Base-by-base conservation (phyloP, 2,329 filamentous ascomycete genomes). In the Epicoccum nigrum region DNA sequence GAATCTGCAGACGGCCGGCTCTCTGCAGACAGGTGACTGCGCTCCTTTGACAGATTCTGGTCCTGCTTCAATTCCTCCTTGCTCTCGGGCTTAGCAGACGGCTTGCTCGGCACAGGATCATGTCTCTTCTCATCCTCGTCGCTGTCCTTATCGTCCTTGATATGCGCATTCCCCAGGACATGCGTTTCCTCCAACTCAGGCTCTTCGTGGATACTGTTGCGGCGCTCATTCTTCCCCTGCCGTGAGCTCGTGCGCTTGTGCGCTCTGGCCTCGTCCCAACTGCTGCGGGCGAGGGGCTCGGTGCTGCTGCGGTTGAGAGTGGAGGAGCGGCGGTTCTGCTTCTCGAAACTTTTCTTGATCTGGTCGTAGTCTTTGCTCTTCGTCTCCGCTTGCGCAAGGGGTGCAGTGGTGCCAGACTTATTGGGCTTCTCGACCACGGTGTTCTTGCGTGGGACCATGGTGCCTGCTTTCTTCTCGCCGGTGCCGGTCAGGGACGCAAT, bases 401-500 rank as follows among this genome's bases (percentile, higher is more conserved):
- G 46, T 13, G 47, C 46, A 3, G 45, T 44, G 15, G 23, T 7
- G 6, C 9, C 9, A 7, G 23, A 25, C 23, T 25, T 25, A 9
- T 6, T 9, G 9, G 23, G 23, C 23, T 63, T 60, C 7, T 50
- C 31, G 16, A 50, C 37, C 6, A 42, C 38, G 7, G 55, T 59
- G 28, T 53, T 60, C 50, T 72, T 72, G 16, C 65, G 48, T 7
- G 64, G 62, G 2, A 71, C 58, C 2, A 58, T 53, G n/a, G 56
- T 57, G 7, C 70, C 69, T 27, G 64, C 63, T 33, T 69, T 71
- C 11, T 55, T 50, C 17, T 68, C 59, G 15, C 57, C 41, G 1
- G 44, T 57, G 9, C 69, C 68, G 1, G 67, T 54, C 2, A 72
- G 51, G 2, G 61, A 62, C 4, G 65, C 65, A 1, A 62, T 21